Percentiles rank a stretch among this genome's conserved stretches.
Evolutionary conservation across 495 filamentous ascomycete genomes (phyloP).

Genomic region (Aspergillus ellipticus): DNA sequence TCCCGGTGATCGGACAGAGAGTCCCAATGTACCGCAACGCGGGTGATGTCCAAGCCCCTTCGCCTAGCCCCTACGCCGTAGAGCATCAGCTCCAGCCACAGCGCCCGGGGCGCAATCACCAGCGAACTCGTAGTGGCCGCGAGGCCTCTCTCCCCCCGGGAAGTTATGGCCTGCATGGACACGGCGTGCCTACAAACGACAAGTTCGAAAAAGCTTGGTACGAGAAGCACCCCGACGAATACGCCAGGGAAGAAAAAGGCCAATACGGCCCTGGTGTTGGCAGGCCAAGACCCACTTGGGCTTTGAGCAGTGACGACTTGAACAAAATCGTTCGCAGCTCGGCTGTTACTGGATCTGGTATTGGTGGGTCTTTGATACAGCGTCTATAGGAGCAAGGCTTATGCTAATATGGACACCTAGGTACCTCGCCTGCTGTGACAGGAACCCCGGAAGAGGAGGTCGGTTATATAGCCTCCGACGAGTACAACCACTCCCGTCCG

Average conservation of each 20-base stretch:
- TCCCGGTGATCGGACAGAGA: conserved; percentile 82
- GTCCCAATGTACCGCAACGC: conserved; percentile 94
- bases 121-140: conserved; percentile 58
- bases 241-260: conserved; percentile 66
- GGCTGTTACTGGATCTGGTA: conserved; percentile 58
- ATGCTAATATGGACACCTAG: conserved; percentile 29
- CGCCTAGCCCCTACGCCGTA: conserved; percentile 63
- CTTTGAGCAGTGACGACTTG: conserved; percentile 85
- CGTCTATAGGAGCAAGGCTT: not conserved
- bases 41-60: conserved; percentile 94
- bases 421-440: conserved; percentile 43
- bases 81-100: conserved; percentile 31
- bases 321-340: conserved; percentile 84
- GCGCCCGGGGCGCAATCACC: conserved; percentile 63
- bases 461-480: conserved; percentile 74
- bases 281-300: conserved; percentile 72
- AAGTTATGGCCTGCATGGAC: conserved; percentile 84
- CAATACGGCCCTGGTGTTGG: conserved; percentile 61
- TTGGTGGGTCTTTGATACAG: conserved; percentile 44
- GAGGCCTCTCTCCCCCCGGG: conserved; percentile 64
- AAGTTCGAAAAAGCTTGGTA: conserved; percentile 85
- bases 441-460: conserved; percentile 77
- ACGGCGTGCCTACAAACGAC: conserved; percentile 64
- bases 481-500: conserved; percentile 61
- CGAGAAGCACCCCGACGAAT: conserved; percentile 79